Percentiles rank a stretch among this genome's conserved stretches.
phyloP scores from a whole-genome alignment of 768 basidiomycete species.

The Steccherinum ochraceum region DNA sequence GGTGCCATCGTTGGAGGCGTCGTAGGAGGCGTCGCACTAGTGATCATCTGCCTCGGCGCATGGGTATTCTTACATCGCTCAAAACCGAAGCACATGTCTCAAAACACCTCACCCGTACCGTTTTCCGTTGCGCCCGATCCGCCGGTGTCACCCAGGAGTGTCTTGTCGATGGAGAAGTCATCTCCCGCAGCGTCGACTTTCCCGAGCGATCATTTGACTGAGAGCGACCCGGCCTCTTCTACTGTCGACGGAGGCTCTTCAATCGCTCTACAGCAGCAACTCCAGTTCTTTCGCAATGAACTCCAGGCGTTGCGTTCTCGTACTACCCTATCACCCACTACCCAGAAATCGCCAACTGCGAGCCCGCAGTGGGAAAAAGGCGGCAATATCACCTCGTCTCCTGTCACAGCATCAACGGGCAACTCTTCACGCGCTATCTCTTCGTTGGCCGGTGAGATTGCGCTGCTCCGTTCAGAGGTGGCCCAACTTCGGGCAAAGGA shows the following conservation, averaged over 20 bases:
- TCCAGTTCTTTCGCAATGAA: neutral
- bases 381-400: neutral
- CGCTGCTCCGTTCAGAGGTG: neutral
- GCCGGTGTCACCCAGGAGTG: too few relatives aligned
- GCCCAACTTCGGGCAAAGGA: neutral
- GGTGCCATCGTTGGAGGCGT: slow-evolving; percentile 10
- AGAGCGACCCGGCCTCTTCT: neutral
- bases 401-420: neutral
- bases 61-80: neutral
- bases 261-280: neutral
- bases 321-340: too few relatives aligned
- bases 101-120: neutral
- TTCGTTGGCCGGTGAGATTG: neutral
- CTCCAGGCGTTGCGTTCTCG: neutral
- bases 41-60: neutral
- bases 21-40: slow-evolving; percentile 6
- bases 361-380: neutral
- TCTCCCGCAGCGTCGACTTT: neutral
- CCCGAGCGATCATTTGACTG: neutral
- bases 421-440: neutral
- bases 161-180: neutral
- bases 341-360: neutral
- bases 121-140: too few relatives aligned
- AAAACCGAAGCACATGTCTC: neutral
- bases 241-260: neutral